phyloP scores from a whole-genome alignment of 2,329 filamentous ascomycete genomes.

The Chrysoporthe cubensis region DNA sequence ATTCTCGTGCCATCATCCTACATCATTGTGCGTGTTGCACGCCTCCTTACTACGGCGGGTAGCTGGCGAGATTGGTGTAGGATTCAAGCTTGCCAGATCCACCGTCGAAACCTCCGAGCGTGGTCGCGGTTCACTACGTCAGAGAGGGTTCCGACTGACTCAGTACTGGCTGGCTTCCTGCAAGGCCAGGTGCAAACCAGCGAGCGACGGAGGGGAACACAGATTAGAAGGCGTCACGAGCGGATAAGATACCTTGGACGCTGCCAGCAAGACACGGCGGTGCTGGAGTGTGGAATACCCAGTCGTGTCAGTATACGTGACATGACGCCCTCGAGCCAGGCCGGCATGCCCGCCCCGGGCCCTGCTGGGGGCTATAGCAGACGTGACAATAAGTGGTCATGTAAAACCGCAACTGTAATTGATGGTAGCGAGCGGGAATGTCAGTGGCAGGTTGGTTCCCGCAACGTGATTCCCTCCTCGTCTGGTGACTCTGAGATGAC shows the following conservation, averaged over 20 bases:
- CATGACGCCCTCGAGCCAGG: too few species aligned
- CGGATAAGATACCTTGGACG: neutral
- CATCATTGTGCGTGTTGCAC: constrained; percentile 13
- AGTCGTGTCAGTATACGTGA: too few species aligned
- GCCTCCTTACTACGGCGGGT: constrained; percentile 7
- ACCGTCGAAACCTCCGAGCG: neutral
- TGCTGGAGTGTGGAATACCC: too few species aligned
- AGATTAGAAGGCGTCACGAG: neutral
- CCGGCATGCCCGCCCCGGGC: too few species aligned
- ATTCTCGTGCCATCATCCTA: constrained; percentile 5
- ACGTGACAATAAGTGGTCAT: too few species aligned
- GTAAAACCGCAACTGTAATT: too few species aligned
- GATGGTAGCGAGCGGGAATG: too few species aligned
- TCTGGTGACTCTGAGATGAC: neutral
- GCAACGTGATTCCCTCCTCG: neutral
- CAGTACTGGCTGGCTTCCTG: neutral
- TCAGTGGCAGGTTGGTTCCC: too few species aligned
- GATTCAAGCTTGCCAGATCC: constrained; percentile 9
- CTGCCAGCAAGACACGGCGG: neutral
- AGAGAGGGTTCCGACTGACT: constrained; percentile 11
- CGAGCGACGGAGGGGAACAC: neutral
- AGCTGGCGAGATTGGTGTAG: constrained; percentile 11
- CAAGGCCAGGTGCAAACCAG: neutral
- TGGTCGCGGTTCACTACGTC: constrained; percentile 3
- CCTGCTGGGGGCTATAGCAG: too few species aligned